These are phyloP conservation scores for Penicillium olsonii DNA, from an alignment of 2,329 filamentous ascomycete genomes.

Conservation along the genomic window DNA sequence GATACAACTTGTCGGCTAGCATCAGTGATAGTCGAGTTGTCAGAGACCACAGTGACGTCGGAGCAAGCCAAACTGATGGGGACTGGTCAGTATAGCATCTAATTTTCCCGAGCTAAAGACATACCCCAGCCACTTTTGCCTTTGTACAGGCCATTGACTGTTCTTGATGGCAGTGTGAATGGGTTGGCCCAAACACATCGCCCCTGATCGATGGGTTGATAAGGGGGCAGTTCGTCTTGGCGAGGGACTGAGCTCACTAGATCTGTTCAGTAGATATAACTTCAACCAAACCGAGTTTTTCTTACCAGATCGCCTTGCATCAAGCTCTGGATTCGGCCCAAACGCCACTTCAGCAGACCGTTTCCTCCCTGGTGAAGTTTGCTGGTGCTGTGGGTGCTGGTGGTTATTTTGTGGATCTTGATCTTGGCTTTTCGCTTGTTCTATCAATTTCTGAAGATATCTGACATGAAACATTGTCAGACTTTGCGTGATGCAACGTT, in stretches of 20 bases:
- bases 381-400: background rate
- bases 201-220: background rate
- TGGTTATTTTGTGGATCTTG: background rate
- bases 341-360: background rate
- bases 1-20: background rate
- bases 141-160: background rate
- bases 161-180: background rate
- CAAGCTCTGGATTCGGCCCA: background rate
- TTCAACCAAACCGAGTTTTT: background rate
- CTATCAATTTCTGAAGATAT: background rate
- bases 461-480: background rate
- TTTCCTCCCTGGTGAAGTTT: background rate
- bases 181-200: background rate
- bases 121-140: background rate
- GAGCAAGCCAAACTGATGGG: background rate
- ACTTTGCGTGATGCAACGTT: background rate
- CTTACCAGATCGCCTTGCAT: background rate
- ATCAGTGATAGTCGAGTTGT: background rate
- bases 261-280: background rate
- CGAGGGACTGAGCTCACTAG: background rate
- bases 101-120: background rate
- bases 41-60: background rate
- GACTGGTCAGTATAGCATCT: background rate
- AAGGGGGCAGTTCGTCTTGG: background rate
- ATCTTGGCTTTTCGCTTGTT: background rate